Conservation (phyloP, 352 stramenopile species). For the Pythium folliculosum region DNA sequence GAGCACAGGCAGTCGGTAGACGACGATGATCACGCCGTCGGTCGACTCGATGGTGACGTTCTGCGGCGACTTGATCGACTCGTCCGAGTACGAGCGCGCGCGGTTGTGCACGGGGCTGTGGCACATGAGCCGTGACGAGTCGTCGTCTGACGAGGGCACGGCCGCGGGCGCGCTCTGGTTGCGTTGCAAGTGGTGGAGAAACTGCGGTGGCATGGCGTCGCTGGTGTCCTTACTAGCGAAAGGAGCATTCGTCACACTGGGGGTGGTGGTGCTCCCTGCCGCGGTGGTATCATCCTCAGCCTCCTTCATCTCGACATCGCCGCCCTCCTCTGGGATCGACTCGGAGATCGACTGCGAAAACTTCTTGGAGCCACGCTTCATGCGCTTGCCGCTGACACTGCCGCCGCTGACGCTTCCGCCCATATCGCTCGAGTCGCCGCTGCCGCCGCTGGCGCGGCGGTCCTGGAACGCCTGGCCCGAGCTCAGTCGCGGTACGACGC, state of each 20-base stretch:
- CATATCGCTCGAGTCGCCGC: slow-evolving; percentile 37
- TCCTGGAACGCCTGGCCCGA: slow-evolving; percentile 85
- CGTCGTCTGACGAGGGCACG: slow-evolving; percentile 16
- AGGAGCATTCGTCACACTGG: neutral
- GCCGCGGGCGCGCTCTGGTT: slow-evolving; percentile 29
- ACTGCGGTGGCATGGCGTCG: slow-evolving; percentile 23
- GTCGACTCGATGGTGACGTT: slow-evolving; percentile 91
- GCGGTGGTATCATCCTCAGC: slow-evolving; percentile 31
- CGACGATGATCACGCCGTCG: slow-evolving; percentile 96
- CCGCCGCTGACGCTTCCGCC: slow-evolving; percentile 21
- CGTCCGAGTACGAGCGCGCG: slow-evolving; percentile 55
- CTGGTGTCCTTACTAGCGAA: neutral
- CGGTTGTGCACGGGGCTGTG: slow-evolving; percentile 49
- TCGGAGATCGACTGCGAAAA: slow-evolving; percentile 39
- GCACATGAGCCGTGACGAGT: slow-evolving; percentile 30
- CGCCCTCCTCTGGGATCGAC: slow-evolving; percentile 57
- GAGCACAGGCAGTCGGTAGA: slow-evolving; percentile 95
- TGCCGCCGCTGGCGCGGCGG: slow-evolving; percentile 47
- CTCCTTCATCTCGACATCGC: slow-evolving; percentile 33
- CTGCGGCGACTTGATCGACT: slow-evolving; percentile 61
- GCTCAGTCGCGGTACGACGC: slow-evolving; percentile 75
- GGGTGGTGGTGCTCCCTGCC: slow-evolving; percentile 5
- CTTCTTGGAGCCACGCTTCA: slow-evolving; percentile 24
- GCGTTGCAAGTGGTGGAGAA: slow-evolving; percentile 25
- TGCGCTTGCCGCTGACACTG: slow-evolving; percentile 15